Base-by-base conservation (phyloP, 2,329 filamentous ascomycete genomes). In the Venturiaceae sp. region DNA sequence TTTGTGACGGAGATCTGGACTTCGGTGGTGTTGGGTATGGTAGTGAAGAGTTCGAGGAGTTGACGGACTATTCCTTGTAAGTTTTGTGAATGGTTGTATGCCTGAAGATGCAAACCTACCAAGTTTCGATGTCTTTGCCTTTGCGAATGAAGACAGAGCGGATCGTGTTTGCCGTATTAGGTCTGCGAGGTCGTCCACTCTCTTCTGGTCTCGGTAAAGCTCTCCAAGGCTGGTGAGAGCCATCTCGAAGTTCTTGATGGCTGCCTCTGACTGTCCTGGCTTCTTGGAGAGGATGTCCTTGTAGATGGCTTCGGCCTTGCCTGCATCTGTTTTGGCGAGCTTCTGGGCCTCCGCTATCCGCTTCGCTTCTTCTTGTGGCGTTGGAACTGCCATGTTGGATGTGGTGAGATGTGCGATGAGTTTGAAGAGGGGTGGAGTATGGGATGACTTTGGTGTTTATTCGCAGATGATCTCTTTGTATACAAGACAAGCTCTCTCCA, bases 81-180 rank as follows among this genome's bases (percentile, higher is more conserved):
- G 30, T 53, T 34, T 53, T 30, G 5, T 32, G 46, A 58, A 26
- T 32, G 33, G 14, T 23, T 28, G 11, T 41, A 34, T 23, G 34
- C 1, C 39, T 21, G 46, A 9, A 13, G 6, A 6, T 47, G 26
- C 19, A 36, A 41, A 56, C 54, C 23, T 85, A 97, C 94, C 90
- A 62, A 99, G 81, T 77, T 99, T 99, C 59, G 94, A 90, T 33
- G 94, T 97, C 83, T 99, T 99, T 62, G 95, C 94, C 80, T 97
- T 96, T 64, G 94, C 94, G 74, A 99, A 97, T 63, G 90, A 94
- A 60, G 92, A 96, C 64, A 99, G 85, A 47, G 94, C 88, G 64
- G 88, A 88, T 69, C 92, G 85, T 74, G 91, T 96, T 72, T 90
- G 89, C 69, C 87, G 92, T 67, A 99, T 87, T 64, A 99, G 82